Base-by-base conservation (phyloP, 208 protist species). In the Trypanosoma congolense region DNA sequence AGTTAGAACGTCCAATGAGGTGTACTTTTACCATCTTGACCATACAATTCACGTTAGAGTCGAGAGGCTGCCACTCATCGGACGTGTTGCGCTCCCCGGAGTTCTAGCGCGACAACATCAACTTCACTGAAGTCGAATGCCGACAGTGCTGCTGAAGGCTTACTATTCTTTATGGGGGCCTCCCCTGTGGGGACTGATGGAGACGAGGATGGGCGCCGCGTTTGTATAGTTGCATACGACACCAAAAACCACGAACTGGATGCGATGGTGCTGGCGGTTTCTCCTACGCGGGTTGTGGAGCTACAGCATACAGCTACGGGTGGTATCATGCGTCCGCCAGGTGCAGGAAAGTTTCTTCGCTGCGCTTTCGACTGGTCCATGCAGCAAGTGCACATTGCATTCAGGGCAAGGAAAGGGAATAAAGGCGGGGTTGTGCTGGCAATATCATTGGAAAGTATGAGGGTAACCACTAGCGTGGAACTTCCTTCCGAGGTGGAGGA, bases 11-110 rank as follows among this genome's bases (percentile, higher is more conserved):
- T 33, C 46, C 9, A 50, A 36, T 0, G 40, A 33, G 16, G 63
- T 78, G 6, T 28, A 35, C 24, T 75, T 75, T 41, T 85, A 79
- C 61, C 61, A 45, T 4, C 47, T 80, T 12, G 66, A 81, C 41
- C 64, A 61, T 3, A 50, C 65, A 36, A 54, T 47, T 35, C 21
- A 30, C 8, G 31, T 21, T 1, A 40, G 18, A 26, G 29, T n/a
- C 6, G 28, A 2, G 5, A n/a, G 19, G 31, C 21, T 43, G 28
- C 40, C 35, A 21, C 26, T 64, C 3, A 49, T 56, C 14, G 57
- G 57, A 22, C 24, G 40, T 26, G 14, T 56, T 1, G 42, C 30
- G 22, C 16, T 14, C 19, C 48, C 31, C 28, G 2, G 12, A 38
- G 29, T 5, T 10, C 24, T 31, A 14, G 28, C n/a, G 38, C 31